Conservation (phyloP, 805 yeast genomes). For the Sugiyamaella smithiae region DNA sequence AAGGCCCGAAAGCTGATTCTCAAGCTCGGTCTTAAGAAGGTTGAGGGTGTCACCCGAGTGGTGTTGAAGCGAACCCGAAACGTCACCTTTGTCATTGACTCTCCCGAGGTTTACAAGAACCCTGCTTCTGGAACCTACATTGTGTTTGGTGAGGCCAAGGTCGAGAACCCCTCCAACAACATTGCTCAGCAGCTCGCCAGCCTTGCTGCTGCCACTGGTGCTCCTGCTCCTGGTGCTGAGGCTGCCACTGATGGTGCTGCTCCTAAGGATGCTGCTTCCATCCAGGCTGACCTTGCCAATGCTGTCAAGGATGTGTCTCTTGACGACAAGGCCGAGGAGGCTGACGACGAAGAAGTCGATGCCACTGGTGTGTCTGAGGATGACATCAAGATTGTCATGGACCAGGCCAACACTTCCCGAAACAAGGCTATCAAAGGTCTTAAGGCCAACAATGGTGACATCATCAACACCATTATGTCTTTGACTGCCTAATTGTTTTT, state of each 20-base stretch:
- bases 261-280: conserved; percentile 29
- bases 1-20: conserved; percentile 89
- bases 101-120: conserved; percentile 93
- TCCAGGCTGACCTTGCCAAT: conserved; percentile 30
- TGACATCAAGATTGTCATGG: conserved; percentile 82
- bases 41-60: conserved; percentile 91
- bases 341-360: conserved; percentile 69
- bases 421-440: conserved; percentile 90
- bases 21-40: conserved; percentile 85
- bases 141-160: conserved; percentile 97
- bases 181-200: conserved; percentile 79
- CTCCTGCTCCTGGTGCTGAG: conserved; percentile 35
- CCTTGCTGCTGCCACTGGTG: conserved; percentile 51
- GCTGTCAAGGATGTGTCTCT: conserved; percentile 30
- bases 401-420: conserved; percentile 88
- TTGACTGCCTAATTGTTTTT: conserved; percentile 33
- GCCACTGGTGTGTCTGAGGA: conserved; percentile 78
- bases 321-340: conserved; percentile 43
- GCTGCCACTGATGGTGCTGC: conserved; percentile 38
- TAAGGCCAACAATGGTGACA: conserved; percentile 83
- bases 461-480: conserved; percentile 91
- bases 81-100: conserved; percentile 85
- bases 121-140: conserved; percentile 87
- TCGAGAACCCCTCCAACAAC: conserved; percentile 87
- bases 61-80: conserved; percentile 92